Evolutionary conservation across 176 grass and related monocot species (phyloP).

Genomic region (Guadua angustifolia): DNA sequence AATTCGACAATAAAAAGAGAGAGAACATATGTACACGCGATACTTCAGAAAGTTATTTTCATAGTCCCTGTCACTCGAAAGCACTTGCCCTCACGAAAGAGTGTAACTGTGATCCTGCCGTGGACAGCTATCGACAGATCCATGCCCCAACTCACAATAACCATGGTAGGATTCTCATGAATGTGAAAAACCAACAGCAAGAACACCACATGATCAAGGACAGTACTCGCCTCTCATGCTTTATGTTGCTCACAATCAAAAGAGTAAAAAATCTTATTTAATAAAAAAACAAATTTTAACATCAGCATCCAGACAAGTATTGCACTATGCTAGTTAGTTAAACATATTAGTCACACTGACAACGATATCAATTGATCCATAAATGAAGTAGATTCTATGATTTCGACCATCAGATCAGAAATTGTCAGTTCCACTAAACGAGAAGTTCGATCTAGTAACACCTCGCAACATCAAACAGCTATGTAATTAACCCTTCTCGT

Average conservation of each 20-base stretch:
- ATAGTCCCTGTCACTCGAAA: neutral
- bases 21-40: neutral
- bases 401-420: neutral
- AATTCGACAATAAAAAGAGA: neutral
- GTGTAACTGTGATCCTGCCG: neutral
- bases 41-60: constrained; percentile 21
- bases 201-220: neutral
- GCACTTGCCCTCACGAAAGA: neutral
- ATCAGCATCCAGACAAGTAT: neutral
- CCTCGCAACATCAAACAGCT: neutral
- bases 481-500: neutral
- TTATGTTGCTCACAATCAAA: neutral
- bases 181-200: constrained; percentile 8
- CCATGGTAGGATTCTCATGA: neutral
- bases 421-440: neutral
- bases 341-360: neutral
- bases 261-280: neutral
- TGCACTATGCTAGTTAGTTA: neutral
- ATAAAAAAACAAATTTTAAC: neutral
- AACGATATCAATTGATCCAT: neutral
- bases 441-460: neutral
- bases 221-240: neutral
- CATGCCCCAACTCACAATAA: constrained; percentile 19
- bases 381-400: neutral
- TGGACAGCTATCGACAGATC: neutral